These are phyloP conservation scores for Trapa bicornis DNA, from an alignment of 345 rosid species.

Conservation along the genomic window DNA sequence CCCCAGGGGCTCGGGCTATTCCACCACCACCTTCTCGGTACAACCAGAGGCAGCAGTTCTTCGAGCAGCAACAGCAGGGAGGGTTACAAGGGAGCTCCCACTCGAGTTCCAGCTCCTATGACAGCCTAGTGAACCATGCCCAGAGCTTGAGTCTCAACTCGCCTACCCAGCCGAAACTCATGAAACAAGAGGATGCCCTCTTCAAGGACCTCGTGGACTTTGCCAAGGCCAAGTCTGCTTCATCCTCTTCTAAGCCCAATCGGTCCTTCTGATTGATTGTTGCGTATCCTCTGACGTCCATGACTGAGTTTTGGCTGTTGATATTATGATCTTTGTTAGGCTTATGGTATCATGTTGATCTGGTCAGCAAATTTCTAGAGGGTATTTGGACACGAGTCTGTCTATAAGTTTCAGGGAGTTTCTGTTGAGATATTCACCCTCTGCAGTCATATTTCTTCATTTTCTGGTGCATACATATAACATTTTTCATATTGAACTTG, in stretches of 20 bases:
- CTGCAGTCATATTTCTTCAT: too few relatives aligned
- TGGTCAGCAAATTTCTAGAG: not conserved
- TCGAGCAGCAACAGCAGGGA: constrained; percentile 26
- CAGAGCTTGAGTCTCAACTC: constrained; percentile 56
- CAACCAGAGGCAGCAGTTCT: constrained; percentile 70
- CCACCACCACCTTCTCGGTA: constrained; percentile 66
- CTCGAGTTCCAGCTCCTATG: constrained; percentile 50
- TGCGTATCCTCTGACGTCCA: not conserved
- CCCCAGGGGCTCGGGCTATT: constrained; percentile 21
- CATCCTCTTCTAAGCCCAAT: constrained; percentile 34
- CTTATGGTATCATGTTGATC: not conserved
- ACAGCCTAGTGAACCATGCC: constrained; percentile 56
- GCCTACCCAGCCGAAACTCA: constrained; percentile 37
- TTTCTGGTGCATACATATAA: too few relatives aligned
- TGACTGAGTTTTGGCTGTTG: not conserved
- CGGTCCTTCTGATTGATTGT: too few relatives aligned
- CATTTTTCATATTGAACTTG: too few relatives aligned
- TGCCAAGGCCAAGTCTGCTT: constrained; percentile 73
- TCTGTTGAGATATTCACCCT: too few relatives aligned
- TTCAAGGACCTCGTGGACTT: constrained; percentile 94
- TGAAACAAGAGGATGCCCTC: constrained; percentile 85
- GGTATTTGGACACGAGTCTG: not conserved
- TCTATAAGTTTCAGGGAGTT: not conserved
- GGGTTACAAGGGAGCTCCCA: constrained; percentile 8
- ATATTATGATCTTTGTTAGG: not conserved